phyloP scores from a whole-genome alignment of 2,329 filamentous ascomycete genomes.

The Cladosporium velox region DNA sequence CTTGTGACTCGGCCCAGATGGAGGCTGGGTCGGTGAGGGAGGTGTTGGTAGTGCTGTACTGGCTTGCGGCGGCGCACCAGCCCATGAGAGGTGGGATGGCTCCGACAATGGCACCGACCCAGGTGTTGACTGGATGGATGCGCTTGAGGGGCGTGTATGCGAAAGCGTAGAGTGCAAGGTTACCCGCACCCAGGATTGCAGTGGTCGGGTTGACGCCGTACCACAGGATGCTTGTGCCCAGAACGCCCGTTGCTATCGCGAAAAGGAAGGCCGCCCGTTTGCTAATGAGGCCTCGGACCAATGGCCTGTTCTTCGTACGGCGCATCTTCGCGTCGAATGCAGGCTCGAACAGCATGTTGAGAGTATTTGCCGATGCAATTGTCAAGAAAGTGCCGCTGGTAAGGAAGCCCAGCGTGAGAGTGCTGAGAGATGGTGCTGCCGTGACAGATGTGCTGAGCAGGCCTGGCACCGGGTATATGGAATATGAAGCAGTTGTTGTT shows the following conservation, averaged over 20 bases:
- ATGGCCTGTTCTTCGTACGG: slow-evolving; percentile 84
- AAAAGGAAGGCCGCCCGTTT: slow-evolving; percentile 73
- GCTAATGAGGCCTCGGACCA: slow-evolving; percentile 79
- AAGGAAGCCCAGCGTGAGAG: slow-evolving; percentile 88
- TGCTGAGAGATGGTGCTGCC: slow-evolving; percentile 75
- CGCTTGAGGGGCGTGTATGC: slow-evolving; percentile 92
- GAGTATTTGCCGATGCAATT: slow-evolving; percentile 85
- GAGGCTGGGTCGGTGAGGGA: slow-evolving; percentile 24
- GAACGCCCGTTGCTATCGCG: slow-evolving; percentile 68
- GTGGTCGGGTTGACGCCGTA: slow-evolving; percentile 93
- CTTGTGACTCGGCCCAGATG: slow-evolving; percentile 34
- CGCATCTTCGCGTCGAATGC: slow-evolving; percentile 89
- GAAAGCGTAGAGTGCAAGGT: slow-evolving; percentile 87
- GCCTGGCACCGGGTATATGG: slow-evolving; percentile 87
- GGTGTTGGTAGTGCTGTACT: slow-evolving; percentile 61
- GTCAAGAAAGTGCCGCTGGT: slow-evolving; percentile 83
- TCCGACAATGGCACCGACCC: slow-evolving; percentile 89
- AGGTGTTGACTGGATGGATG: slow-evolving; percentile 84
- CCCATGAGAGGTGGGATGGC: slow-evolving; percentile 96
- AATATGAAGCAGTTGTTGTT: slow-evolving; percentile 86
- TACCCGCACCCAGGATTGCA: slow-evolving; percentile 77
- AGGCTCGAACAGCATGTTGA: slow-evolving; percentile 97
- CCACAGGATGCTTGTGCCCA: slow-evolving; percentile 74
- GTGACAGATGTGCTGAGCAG: slow-evolving; percentile 73
- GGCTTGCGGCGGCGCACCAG: slow-evolving; percentile 91